Percentiles rank a stretch among this genome's conserved stretches.
Conservation (phyloP, 2,329 filamentous ascomycete genomes). For the Ceratocystis papillata region DNA sequence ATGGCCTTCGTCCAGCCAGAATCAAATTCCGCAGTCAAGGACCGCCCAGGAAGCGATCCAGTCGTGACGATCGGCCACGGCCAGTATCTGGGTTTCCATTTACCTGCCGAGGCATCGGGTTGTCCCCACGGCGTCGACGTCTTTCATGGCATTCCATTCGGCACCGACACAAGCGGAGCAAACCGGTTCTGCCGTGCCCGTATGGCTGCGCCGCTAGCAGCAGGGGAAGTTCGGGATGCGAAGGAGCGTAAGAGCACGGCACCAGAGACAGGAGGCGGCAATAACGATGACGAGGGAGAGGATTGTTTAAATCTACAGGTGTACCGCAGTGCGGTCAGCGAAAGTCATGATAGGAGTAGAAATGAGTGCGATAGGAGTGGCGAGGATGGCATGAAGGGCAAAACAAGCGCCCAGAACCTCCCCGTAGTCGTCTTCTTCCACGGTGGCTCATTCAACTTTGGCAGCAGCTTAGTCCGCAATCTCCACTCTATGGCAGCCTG, state of each 20-base stretch:
- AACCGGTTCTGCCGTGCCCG: slow-evolving; percentile 38
- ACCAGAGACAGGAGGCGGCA: slow-evolving; percentile 27
- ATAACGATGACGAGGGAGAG: slow-evolving; percentile 32
- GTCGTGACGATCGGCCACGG: slow-evolving; percentile 1
- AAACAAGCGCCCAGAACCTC: slow-evolving; percentile 26
- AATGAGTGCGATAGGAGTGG: slow-evolving; percentile 21
- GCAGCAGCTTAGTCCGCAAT: slow-evolving; percentile 44
- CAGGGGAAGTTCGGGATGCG: neutral
- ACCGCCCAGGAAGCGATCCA: neutral
- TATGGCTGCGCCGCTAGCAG: slow-evolving; percentile 23
- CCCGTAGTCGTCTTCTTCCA: slow-evolving; percentile 52
- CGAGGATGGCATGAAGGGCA: slow-evolving; percentile 24
- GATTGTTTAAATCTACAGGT: slow-evolving; percentile 46
- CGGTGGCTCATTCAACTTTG: slow-evolving; percentile 52
- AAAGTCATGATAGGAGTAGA: slow-evolving; percentile 24
- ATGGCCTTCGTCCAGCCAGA: no score
- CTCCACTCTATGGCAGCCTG: slow-evolving; percentile 52
- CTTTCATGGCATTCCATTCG: slow-evolving; percentile 43
- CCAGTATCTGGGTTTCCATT: neutral
- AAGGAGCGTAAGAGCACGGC: slow-evolving; percentile 23
- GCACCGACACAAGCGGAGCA: slow-evolving; percentile 34
- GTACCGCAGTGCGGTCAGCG: slow-evolving; percentile 31
- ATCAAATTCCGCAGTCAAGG: neutral
- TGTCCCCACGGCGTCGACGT: slow-evolving; percentile 36
- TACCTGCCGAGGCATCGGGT: neutral